Base-by-base conservation (phyloP, 2,329 filamentous ascomycete genomes). In the Eutypella sp. region DNA sequence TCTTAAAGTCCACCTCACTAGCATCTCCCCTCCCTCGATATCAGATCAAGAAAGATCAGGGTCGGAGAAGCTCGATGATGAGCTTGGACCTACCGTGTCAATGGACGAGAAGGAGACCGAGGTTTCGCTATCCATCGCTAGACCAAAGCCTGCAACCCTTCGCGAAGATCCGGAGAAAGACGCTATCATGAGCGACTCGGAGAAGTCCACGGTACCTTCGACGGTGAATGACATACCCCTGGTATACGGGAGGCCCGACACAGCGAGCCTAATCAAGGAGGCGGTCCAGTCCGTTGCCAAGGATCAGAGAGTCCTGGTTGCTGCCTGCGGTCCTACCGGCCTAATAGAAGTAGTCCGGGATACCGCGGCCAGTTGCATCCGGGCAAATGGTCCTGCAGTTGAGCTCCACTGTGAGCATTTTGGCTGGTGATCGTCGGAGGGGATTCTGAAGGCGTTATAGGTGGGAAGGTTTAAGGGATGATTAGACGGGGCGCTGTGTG, bases 361-460 rank as follows among this genome's bases (percentile, higher is more conserved):
- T 23, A 67, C 70, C 0, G 67, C 69, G 8, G 73, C 74, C 3
- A 61, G 59, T 24, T 65, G 66, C 51, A 75, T 78, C 29, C 61
- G 57, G 1, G 59, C 64, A 2, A 62, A 66, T 20, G 74, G 74
- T 3, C 71, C 74, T 1, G 70, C 67, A 23, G 65, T 78, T n/a
- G 73, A 76, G 55, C 60, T 76, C 40, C 73, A 77, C 54, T 72
- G 68, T 49, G 74, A 77, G 55, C 66, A 73, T 54, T 75, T 75
- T 49, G 69, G 69, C 2, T 73, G 71, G 71, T 72, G 47, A 56
- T 49, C 31, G 18, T 34, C 31, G 15, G n/a, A 34, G 7, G 31
- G 3, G n/a, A 15, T n/a, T 34, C 7, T 16, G 31, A 6, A n/a
- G 31, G 18, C 31, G 15, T 15, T 9, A 9, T 16, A 34, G 15